A percentile compares a stretch with the other conserved stretches of the same genome.
phyloP scores from a whole-genome alignment of 192 early-diverging fungal species.

The Coemansia sp. region DNA sequence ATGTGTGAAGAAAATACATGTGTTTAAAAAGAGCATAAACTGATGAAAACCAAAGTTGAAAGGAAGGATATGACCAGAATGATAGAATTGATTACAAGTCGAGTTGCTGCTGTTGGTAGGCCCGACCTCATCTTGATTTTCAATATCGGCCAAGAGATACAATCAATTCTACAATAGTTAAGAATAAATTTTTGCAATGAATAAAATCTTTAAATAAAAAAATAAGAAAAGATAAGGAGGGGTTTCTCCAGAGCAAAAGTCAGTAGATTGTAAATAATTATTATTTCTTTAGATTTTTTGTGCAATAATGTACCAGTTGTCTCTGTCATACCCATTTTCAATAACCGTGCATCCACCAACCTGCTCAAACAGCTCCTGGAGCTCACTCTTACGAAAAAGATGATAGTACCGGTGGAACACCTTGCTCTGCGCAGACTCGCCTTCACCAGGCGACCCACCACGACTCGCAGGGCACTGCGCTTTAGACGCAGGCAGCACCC shows the following conservation, averaged over 20 bases:
- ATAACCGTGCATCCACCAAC: constrained; percentile 59
- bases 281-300: constrained; percentile 9
- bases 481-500: constrained; percentile 69
- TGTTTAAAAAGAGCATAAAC: too few relatives aligned
- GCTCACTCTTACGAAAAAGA: constrained; percentile 82
- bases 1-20: too few relatives aligned
- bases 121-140: too few relatives aligned
- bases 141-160: not conserved
- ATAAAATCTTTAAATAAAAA: not conserved
- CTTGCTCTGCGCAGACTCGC: constrained; percentile 10
- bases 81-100: not conserved
- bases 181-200: not conserved
- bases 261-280: not conserved
- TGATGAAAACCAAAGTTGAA: not conserved
- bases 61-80: not conserved
- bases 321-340: constrained; percentile 85
- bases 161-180: not conserved
- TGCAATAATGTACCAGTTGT: constrained; percentile 93
- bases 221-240: not conserved
- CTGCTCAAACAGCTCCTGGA: constrained; percentile 66
- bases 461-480: not conserved
- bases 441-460: not conserved
- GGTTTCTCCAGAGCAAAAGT: not conserved
- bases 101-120: not conserved
- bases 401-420: constrained; percentile 87